Evolutionary conservation across 495 filamentous ascomycete genomes (phyloP).

Genomic region (Xylaria telfairii): DNA sequence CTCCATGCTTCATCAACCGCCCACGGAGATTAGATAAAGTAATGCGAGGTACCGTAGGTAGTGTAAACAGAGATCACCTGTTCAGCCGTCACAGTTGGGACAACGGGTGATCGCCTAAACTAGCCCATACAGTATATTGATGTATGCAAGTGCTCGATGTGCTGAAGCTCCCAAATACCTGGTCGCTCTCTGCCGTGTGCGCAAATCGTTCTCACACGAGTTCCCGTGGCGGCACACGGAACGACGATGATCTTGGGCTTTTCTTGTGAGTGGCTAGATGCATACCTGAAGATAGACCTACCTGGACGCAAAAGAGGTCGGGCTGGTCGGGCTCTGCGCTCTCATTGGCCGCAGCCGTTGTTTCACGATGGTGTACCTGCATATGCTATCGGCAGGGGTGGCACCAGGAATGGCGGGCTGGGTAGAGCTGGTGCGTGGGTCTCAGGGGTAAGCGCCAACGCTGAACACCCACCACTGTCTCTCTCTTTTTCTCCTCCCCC

Average conservation of each 20-base stretch:
- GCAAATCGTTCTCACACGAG: not conserved
- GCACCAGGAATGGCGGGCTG: not conserved
- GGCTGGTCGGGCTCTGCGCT: not conserved
- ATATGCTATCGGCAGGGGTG: slow-evolving; percentile 36
- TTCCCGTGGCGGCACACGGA: slow-evolving; percentile 14
- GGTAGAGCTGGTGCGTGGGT: slow-evolving; percentile 31
- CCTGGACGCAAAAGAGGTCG: slow-evolving; percentile 1
- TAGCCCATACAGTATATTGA: not conserved
- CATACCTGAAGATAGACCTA: not conserved
- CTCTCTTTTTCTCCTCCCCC: slow-evolving; percentile 16
- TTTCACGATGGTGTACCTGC: slow-evolving; percentile 46
- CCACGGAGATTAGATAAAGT: slow-evolving; percentile 3
- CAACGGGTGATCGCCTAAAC: slow-evolving; percentile 17
- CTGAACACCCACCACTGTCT: slow-evolving; percentile 24
- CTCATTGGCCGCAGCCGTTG: slow-evolving; percentile 14
- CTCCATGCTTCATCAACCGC: slow-evolving; percentile 13
- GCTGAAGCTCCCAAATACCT: not conserved
- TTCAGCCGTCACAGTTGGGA: not conserved
- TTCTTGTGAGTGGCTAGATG: not conserved
- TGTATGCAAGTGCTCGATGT: not conserved
- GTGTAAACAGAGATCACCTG: not conserved
- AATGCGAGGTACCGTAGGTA: not conserved
- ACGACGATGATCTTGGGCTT: not conserved
- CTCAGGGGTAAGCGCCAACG: slow-evolving; percentile 30
- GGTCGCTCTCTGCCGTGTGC: not conserved